Base-by-base conservation (phyloP, 2,329 filamentous ascomycete genomes). In the Nemania serpens region DNA sequence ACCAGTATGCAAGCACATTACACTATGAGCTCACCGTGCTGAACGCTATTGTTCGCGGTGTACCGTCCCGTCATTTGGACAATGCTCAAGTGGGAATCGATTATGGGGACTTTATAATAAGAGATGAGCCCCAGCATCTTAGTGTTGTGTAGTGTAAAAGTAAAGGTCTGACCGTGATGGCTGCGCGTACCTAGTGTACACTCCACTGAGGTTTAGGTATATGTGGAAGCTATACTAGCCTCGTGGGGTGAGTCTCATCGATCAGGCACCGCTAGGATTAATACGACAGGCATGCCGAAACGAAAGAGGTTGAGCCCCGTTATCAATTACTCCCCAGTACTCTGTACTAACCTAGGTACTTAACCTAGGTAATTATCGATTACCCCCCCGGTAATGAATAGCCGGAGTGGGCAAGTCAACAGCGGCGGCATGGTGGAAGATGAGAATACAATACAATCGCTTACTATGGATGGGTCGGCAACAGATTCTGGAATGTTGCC, bases 11-110 rank as follows among this genome's bases (percentile, higher is more conserved):
- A n/a, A n/a, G n/a, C n/a, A n/a, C 25, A 29, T 7, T n/a, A 22
- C 34, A 52, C 39, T 53, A 49, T 33, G 29, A 42, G 22, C 45
- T 57, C 33, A 60, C 52, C 43, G 61, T 46, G 52, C 25, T 50
- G 57, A 39, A 42, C 29, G 42, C 51, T 18, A 46, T 46, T 11
- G 43, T 46, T 37, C 41, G 20, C 20, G 37, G n/a, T 43, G 25
- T 15, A 5, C 11, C 50, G 18, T 39, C 33, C 37, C 34, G 39
- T 59, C 29, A 25, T 54, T 48, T 49, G 17, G 22, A 55, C 3
- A 37, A 25, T 18, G 45, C 41, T 39, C 18, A 53, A 46, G 55
- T 58, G 55, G 55, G 48, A 47, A 58, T 48, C 5, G 33, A 41
- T 33, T n/a, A 51, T 12, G 33, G 33, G 11, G 2, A 29, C 25